Conservation (phyloP, 139 green algal species). For the Closterium sp. region DNA sequence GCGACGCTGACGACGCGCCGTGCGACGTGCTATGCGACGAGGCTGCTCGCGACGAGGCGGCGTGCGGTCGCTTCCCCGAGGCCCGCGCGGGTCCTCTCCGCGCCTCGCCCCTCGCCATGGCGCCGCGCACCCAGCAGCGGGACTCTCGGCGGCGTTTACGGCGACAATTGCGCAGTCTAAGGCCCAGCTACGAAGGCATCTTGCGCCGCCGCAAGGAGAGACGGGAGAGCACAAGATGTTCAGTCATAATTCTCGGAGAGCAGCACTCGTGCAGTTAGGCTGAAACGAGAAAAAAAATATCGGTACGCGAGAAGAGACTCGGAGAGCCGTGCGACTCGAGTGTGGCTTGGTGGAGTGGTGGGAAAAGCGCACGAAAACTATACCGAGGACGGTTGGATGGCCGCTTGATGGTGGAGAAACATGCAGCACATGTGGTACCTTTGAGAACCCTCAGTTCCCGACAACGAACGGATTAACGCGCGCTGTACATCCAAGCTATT, state of each 20-base stretch:
- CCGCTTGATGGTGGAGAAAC: too few relatives aligned
- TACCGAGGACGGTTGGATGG: too few relatives aligned
- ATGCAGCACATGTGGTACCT: too few relatives aligned
- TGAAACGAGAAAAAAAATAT: too few relatives aligned
- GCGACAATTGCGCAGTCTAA: background rate
- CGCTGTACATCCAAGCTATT: too few relatives aligned
- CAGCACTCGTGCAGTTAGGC: too few relatives aligned
- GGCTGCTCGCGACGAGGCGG: background rate
- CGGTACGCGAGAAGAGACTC: too few relatives aligned
- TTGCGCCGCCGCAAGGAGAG: background rate
- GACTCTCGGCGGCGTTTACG: background rate
- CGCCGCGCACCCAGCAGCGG: background rate
- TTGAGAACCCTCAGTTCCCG: too few relatives aligned
- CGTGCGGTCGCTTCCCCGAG: background rate
- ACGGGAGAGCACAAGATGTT: background rate
- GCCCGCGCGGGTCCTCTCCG: background rate
- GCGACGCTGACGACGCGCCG: background rate
- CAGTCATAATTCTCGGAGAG: too few relatives aligned
- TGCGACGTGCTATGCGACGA: background rate
- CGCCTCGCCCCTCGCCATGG: background rate
- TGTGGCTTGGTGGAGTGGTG: background rate
- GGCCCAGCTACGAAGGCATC: background rate
- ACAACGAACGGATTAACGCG: too few relatives aligned
- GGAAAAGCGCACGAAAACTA: too few relatives aligned
- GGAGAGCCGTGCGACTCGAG: background rate